Percentiles rank a stretch among this genome's conserved stretches.
These are phyloP conservation scores for Emergomyces pasteurianus DNA, from an alignment of 2,329 filamentous ascomycete species.

Conservation along the genomic window DNA sequence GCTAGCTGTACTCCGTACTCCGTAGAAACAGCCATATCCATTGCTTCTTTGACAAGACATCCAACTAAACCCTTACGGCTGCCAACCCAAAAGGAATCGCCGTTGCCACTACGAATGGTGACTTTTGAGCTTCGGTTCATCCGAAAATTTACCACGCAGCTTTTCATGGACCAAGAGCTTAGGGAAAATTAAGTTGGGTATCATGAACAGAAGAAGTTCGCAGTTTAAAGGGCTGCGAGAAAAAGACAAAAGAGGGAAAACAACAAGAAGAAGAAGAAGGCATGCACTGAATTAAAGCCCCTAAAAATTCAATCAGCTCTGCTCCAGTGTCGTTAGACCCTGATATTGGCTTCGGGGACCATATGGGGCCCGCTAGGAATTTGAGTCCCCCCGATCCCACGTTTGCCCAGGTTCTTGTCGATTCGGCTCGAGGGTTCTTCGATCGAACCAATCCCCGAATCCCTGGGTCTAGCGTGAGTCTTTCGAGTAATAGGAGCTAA, in stretches of 20 bases:
- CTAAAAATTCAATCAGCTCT: neutral
- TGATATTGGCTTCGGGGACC: neutral
- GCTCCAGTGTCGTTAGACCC: neutral
- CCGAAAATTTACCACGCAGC: neutral
- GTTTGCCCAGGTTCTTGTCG: neutral
- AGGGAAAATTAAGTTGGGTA: neutral
- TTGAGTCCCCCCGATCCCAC: neutral
- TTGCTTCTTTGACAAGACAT: neutral
- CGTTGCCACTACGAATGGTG: neutral
- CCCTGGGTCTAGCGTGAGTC: constrained; percentile 34
- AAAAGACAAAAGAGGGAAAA: neutral
- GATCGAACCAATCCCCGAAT: neutral
- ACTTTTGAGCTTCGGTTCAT: neutral
- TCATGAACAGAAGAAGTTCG: neutral
- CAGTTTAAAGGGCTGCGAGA: too few relatives aligned
- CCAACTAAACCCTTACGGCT: neutral
- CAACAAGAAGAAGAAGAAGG: neutral
- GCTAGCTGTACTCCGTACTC: neutral
- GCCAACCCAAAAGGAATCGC: neutral
- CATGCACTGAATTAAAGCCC: neutral
- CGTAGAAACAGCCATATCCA: too few relatives aligned
- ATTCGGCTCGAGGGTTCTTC: neutral
- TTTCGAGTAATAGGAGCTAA: constrained; percentile 46
- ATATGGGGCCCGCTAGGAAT: neutral
- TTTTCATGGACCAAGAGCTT: neutral